Evolutionary conservation across 2,329 filamentous ascomycete species (phyloP).

Genomic region (Sclerotinia trifoliorum): DNA sequence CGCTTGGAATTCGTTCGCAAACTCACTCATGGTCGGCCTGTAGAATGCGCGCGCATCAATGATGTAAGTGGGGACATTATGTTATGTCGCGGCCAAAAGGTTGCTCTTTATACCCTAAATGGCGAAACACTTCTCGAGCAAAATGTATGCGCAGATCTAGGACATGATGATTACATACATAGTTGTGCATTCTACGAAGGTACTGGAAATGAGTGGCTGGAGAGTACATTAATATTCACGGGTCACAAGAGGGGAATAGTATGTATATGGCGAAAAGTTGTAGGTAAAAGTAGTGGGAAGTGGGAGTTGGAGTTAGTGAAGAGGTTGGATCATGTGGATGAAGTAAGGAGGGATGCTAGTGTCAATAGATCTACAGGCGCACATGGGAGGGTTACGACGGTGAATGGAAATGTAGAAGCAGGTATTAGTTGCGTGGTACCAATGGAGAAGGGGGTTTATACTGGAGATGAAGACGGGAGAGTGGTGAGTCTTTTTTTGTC

Average conservation of each 20-base stretch:
- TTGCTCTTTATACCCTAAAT: constrained; percentile 84
- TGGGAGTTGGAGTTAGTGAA: constrained; percentile 80
- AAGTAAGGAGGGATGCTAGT: constrained; percentile 51
- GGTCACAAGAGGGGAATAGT: constrained; percentile 82
- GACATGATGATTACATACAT: constrained; percentile 70
- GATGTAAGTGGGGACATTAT: constrained; percentile 89
- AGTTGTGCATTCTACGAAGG: constrained; percentile 93
- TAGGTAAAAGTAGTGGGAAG: constrained; percentile 51
- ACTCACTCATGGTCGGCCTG: constrained; percentile 56
- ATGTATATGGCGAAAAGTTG: constrained; percentile 67
- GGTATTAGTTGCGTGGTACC: constrained; percentile 85
- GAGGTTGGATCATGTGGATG: constrained; percentile 76
- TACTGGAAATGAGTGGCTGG: constrained; percentile 87
- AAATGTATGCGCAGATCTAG: constrained; percentile 63
- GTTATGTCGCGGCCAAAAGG: constrained; percentile 72
- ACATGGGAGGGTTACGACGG: constrained; percentile 23
- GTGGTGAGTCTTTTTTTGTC: constrained; percentile 60
- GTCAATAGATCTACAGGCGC: constrained; percentile 41
- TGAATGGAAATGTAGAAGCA: constrained; percentile 52
- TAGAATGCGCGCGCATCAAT: constrained; percentile 81
- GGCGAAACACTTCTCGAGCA: constrained; percentile 80
- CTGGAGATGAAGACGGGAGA: constrained; percentile 87
- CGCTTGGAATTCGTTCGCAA: constrained; percentile 80
- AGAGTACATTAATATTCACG: constrained; percentile 82
- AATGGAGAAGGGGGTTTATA: constrained; percentile 81